Evolutionary conservation across 805 yeast genomes (phyloP).

Genomic region (Torulaspora franciscae): DNA sequence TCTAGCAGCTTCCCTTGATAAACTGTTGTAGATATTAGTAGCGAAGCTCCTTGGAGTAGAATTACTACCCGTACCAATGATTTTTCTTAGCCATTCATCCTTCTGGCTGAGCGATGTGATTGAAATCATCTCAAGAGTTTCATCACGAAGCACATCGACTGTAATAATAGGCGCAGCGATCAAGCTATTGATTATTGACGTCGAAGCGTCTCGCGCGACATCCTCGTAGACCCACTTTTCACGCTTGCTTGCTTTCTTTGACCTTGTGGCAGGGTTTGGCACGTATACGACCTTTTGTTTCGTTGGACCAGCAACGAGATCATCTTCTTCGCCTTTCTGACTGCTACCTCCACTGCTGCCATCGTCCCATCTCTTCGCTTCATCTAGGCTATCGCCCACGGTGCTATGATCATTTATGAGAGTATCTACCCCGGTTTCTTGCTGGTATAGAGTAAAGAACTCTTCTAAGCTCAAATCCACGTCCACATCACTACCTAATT

Average conservation of each 20-base stretch:
- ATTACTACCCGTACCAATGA: constrained; percentile 69
- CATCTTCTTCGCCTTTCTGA: constrained; percentile 26
- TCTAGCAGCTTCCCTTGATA: constrained; percentile 65
- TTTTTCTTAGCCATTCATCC: constrained; percentile 75
- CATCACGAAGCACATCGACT: constrained; percentile 74
- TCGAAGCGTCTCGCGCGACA: constrained; percentile 58
- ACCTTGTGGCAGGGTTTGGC: constrained; percentile 75
- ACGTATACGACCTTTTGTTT: constrained; percentile 60
- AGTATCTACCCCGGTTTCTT: constrained; percentile 24
- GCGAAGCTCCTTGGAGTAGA: constrained; percentile 79
- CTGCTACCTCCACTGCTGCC: constrained; percentile 29
- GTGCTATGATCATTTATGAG: constrained; percentile 13
- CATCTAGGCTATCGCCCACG: constrained; percentile 26
- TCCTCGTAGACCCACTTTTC: constrained; percentile 77
- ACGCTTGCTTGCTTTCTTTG: constrained; percentile 67
- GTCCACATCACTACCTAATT: constrained; percentile 56
- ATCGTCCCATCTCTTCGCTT: constrained; percentile 29
- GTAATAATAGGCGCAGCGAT: constrained; percentile 67
- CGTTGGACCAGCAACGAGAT: constrained; percentile 14
- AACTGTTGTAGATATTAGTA: constrained; percentile 61
- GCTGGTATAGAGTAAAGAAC: constrained; percentile 43
- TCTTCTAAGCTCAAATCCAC: constrained; percentile 71
- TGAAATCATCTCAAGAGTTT: constrained; percentile 76
- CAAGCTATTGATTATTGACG: constrained; percentile 48
- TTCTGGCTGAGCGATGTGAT: constrained; percentile 68